A percentile compares a stretch with the other conserved stretches of the same genome.
Conservation (phyloP, 495 filamentous ascomycete genomes). For the Lasiosphaeria miniovina region DNA sequence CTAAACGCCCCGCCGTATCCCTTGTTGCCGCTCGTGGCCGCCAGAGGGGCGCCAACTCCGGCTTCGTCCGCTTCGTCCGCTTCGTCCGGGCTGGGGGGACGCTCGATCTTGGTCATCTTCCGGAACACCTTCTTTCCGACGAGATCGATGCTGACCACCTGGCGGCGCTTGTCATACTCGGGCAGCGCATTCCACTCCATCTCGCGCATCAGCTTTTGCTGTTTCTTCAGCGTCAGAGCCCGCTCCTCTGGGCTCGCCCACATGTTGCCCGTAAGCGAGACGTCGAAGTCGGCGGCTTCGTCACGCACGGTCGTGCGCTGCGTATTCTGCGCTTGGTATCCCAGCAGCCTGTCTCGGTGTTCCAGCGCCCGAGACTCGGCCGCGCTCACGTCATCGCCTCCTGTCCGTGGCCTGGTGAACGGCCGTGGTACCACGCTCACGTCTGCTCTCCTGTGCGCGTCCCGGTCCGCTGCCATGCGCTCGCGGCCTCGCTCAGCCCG, state of each 20-base stretch:
- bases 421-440: constrained; percentile 50
- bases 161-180: constrained; percentile 88
- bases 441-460: constrained; percentile 61
- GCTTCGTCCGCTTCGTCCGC: constrained; percentile 4
- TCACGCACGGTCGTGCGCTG: constrained; percentile 84
- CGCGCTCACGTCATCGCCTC: constrained; percentile 29
- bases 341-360: constrained; percentile 79
- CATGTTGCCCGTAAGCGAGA: constrained; percentile 63
- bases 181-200: constrained; percentile 88
- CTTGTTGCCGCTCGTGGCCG: constrained; percentile 27
- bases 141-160: constrained; percentile 84
- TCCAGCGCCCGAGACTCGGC: constrained; percentile 59
- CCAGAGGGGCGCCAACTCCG: background rate
- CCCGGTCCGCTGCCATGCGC: constrained; percentile 75
- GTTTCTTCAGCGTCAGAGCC: constrained; percentile 80
- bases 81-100: constrained; percentile 45
- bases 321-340: constrained; percentile 86
- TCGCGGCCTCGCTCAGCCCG: constrained; percentile 81
- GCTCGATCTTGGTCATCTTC: constrained; percentile 64
- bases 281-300: constrained; percentile 92
- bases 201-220: constrained; percentile 83
- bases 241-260: constrained; percentile 89
- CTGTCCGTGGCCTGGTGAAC: constrained; percentile 42
- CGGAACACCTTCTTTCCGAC: constrained; percentile 71
- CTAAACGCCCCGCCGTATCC: constrained; percentile 61